Evolutionary conservation across 129 eudicot genomes (phyloP).

Genomic region (Glebionis coronaria): DNA sequence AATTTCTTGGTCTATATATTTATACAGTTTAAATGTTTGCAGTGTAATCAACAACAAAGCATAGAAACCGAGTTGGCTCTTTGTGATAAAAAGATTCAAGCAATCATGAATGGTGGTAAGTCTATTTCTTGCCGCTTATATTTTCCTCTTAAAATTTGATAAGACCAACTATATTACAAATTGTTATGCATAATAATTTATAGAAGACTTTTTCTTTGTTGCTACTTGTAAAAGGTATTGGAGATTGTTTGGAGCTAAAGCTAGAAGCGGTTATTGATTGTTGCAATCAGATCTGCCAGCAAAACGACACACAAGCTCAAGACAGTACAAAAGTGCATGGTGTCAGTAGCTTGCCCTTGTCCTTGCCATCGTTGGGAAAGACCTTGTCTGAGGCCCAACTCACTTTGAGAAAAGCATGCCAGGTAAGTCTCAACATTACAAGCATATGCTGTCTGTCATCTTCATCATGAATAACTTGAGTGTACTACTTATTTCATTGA

Average conservation of each 20-base stretch:
- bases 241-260: constrained; percentile 38
- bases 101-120: constrained; percentile 34
- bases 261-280: constrained; percentile 41
- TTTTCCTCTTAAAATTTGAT: not conserved
- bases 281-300: constrained; percentile 37
- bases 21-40: constrained; percentile 23
- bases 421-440: constrained; percentile 31
- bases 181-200: not conserved
- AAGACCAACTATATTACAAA: not conserved
- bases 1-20: constrained; percentile 6
- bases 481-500: no score
- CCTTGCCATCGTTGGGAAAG: constrained; percentile 27
- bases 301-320: constrained; percentile 26
- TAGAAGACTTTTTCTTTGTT: not conserved
- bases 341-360: constrained; percentile 15
- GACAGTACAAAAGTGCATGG: constrained; percentile 17
- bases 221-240: constrained; percentile 34
- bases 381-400: constrained; percentile 46
- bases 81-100: constrained; percentile 51
- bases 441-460: not conserved
- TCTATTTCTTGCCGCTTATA: not conserved
- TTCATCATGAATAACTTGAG: not conserved
- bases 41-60: constrained; percentile 42
- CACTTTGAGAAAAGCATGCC: constrained; percentile 36
- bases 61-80: constrained; percentile 44